Conservation (phyloP, 805 yeast genomes). For the Zygoascus flipseniorum region DNA sequence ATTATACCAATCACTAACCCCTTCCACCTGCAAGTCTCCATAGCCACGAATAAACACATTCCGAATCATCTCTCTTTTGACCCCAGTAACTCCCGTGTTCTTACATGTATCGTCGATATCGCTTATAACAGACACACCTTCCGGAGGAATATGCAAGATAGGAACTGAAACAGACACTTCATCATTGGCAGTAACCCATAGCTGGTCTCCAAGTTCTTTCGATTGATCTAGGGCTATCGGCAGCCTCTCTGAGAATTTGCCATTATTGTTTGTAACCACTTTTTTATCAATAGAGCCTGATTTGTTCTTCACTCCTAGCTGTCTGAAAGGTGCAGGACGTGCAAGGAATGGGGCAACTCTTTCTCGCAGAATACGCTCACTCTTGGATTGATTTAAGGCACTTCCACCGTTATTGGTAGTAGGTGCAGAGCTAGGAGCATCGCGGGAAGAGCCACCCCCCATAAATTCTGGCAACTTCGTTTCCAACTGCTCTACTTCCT, state of each 20-base stretch:
- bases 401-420: background rate
- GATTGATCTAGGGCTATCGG: conserved; percentile 27
- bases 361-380: conserved; percentile 38
- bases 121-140: conserved; percentile 67
- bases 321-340: conserved; percentile 50
- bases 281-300: conserved; percentile 17
- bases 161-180: background rate
- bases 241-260: conserved; percentile 51
- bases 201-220: background rate
- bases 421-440: background rate
- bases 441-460: background rate
- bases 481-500: background rate
- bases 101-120: conserved; percentile 95
- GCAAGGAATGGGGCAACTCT: conserved; percentile 67
- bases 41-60: conserved; percentile 66
- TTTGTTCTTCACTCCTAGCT: conserved; percentile 43
- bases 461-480: background rate
- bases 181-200: background rate
- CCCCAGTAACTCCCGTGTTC: conserved; percentile 82
- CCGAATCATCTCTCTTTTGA: conserved; percentile 71
- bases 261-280: conserved; percentile 50
- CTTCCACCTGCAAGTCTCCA: conserved; percentile 61
- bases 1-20: conserved; percentile 65
- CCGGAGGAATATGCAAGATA: background rate
- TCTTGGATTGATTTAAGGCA: background rate